Conservation (phyloP, 2,329 filamentous ascomycete genomes). For the Paecilomyces fulvus region DNA sequence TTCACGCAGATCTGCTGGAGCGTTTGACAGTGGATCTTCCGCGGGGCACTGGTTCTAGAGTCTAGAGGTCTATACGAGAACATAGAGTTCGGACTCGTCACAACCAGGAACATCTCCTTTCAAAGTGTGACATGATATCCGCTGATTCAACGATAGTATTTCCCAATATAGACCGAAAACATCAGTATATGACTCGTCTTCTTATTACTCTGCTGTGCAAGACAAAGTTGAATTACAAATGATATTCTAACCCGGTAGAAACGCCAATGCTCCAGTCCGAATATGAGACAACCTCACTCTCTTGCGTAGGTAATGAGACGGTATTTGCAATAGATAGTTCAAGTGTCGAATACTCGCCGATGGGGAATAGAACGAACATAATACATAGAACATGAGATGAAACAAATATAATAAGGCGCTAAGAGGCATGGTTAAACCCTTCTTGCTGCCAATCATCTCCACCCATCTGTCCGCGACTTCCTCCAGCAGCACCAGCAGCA, state of each 20-base stretch:
- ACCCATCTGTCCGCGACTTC: conserved; percentile 23
- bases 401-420: not conserved
- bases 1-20: not conserved
- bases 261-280: not conserved
- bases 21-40: not conserved
- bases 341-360: not conserved
- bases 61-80: not conserved
- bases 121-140: not conserved
- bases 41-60: not conserved
- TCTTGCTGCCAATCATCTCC: conserved; percentile 58
- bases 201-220: not conserved
- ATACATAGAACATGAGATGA: not conserved
- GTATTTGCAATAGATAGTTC: not conserved
- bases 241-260: not conserved
- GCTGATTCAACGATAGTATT: not conserved
- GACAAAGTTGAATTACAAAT: not conserved
- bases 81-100: not conserved
- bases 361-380: not conserved
- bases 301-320: not conserved
- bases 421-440: conserved; percentile 38
- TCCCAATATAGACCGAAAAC: not conserved
- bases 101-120: not conserved
- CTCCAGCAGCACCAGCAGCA: conserved; percentile 28
- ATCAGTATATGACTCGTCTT: not conserved
- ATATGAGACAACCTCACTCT: not conserved